Conservation (phyloP, 768 basidiomycete genomes). For the Imleria badia region DNA sequence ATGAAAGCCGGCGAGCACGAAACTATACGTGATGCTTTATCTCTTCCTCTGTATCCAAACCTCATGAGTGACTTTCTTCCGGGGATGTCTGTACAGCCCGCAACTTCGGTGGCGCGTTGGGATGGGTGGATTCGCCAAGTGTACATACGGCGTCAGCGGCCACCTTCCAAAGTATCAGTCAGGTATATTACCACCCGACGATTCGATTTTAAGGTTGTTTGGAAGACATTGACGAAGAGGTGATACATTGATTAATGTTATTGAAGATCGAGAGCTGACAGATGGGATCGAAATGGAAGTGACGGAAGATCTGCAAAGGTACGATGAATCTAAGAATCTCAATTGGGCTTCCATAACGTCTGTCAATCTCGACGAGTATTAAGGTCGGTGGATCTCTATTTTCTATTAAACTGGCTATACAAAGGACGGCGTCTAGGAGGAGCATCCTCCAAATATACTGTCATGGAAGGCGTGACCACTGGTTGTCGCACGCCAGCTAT, state of each 20-base stretch:
- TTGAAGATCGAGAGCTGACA: constrained; percentile 12
- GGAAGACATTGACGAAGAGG: constrained; percentile 11
- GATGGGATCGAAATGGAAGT: constrained; percentile 21
- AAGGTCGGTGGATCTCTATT: constrained; percentile 22
- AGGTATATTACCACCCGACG: constrained; percentile 1
- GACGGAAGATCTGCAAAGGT: constrained; percentile 21
- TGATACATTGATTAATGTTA: constrained; percentile 20
- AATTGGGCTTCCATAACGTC: constrained; percentile 14
- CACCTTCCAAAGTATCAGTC: constrained; percentile 5
- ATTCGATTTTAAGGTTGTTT: constrained; percentile 23
- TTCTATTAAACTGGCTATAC: constrained; percentile 1
- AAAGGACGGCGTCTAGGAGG: constrained; percentile 17
- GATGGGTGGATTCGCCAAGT: constrained; percentile 13
- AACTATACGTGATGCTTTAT: constrained; percentile 27
- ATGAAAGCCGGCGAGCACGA: constrained; percentile 12
- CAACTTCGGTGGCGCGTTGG: constrained; percentile 15
- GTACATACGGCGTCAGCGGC: constrained; percentile 12
- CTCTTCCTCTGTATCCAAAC: constrained; percentile 19
- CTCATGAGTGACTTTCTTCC: constrained; percentile 22
- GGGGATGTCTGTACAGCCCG: constrained; percentile 17
- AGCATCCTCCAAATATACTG: constrained; percentile 4
- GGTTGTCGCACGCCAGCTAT: constrained; percentile 14
- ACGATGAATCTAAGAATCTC: constrained; percentile 22
- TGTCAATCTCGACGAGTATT: constrained; percentile 23
- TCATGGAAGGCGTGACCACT: constrained; percentile 11